These are phyloP conservation scores for Phytophthora podocarpi DNA, from an alignment of 352 stramenopile species.

Conservation along the genomic window DNA sequence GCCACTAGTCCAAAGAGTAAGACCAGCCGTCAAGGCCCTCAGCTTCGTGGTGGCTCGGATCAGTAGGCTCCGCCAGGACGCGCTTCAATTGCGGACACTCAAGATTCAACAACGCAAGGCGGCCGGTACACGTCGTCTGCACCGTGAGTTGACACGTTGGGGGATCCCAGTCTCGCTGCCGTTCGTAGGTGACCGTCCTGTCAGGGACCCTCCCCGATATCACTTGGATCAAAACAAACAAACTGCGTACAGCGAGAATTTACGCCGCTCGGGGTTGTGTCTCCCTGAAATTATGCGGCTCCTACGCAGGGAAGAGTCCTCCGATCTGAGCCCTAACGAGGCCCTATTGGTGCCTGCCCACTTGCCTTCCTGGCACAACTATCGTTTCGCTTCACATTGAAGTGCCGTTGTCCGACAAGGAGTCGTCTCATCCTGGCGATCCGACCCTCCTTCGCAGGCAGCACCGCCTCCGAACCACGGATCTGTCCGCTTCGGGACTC, in stretches of 20 bases:
- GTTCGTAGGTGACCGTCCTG: neutral
- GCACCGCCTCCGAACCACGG: constrained; percentile 5
- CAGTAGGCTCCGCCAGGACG: too few relatives aligned
- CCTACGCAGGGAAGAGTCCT: neutral
- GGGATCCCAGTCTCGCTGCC: too few relatives aligned
- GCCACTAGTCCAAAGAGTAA: too few relatives aligned
- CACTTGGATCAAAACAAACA: constrained; percentile 11
- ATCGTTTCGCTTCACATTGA: neutral
- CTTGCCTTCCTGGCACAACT: neutral
- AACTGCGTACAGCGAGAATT: neutral
- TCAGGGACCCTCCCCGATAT: too few relatives aligned
- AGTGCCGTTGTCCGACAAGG: neutral
- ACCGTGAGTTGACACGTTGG: too few relatives aligned
- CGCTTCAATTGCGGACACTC: too few relatives aligned
- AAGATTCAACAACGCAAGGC: too few relatives aligned
- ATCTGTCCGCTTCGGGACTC: neutral
- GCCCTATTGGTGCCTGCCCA: neutral
- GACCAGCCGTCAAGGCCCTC: too few relatives aligned
- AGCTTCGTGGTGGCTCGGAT: too few relatives aligned
- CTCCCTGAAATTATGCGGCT: constrained; percentile 9
- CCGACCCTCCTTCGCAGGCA: neutral
- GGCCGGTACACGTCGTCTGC: too few relatives aligned
- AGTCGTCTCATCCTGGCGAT: neutral
- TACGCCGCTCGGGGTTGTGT: neutral
- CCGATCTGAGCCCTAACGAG: constrained; percentile 14